Percentiles rank a stretch among this genome's conserved stretches.
phyloP scores from a whole-genome alignment of 345 rosid genomes.

The Aquilaria sinensis region DNA sequence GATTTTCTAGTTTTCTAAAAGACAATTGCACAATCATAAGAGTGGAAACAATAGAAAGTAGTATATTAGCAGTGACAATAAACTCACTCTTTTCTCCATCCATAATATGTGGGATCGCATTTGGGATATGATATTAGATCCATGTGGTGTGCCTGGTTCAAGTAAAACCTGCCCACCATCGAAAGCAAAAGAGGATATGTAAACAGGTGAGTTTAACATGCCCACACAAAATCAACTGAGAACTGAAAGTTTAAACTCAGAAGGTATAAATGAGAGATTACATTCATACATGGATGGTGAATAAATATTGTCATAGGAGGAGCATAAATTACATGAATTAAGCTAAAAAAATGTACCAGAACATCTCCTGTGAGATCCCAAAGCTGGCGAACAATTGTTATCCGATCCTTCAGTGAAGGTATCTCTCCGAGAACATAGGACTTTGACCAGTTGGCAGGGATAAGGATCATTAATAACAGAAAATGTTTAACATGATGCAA shows the following conservation, averaged over 20 bases:
- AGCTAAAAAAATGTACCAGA: constrained; percentile 45
- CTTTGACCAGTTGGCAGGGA: constrained; percentile 32
- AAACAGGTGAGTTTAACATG: not conserved
- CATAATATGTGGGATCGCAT: constrained; percentile 95
- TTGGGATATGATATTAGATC: constrained; percentile 80
- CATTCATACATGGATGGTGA: not conserved
- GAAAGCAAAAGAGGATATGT: not conserved
- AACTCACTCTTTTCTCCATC: constrained; percentile 89
- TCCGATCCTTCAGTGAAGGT: constrained; percentile 84
- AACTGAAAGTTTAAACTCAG: constrained; percentile 2
- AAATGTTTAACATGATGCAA: not conserved
- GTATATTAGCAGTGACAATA: not conserved
- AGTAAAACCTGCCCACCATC: constrained; percentile 59
- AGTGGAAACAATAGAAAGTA: not conserved
- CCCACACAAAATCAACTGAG: not conserved
- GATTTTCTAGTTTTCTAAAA: constrained; percentile 64
- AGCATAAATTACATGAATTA: constrained; percentile 2
- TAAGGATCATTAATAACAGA: constrained; percentile 14
- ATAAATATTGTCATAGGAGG: not conserved
- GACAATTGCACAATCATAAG: not conserved
- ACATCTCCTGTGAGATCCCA: constrained; percentile 95
- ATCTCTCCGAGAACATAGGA: constrained; percentile 97
- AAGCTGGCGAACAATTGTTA: constrained; percentile 83
- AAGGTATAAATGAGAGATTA: not conserved
- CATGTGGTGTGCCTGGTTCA: constrained; percentile 97